phyloP scores from a whole-genome alignment of 768 basidiomycete species.

The Boletus reticulatus region DNA sequence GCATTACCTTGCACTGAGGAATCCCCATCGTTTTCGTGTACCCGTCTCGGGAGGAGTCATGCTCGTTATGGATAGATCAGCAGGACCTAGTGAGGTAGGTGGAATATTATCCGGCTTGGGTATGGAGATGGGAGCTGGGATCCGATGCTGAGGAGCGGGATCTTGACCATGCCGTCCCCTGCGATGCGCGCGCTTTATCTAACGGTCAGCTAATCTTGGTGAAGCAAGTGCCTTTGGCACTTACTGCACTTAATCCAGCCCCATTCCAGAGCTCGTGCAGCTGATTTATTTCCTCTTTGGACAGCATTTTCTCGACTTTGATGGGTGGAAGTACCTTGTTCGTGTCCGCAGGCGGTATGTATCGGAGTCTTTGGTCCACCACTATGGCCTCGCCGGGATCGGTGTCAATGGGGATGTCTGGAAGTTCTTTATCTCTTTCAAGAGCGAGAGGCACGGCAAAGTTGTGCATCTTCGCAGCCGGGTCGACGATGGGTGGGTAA shows the following conservation, averaged over 20 bases:
- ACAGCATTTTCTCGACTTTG: conserved; percentile 16
- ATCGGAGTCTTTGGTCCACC: background rate
- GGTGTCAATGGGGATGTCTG: conserved; percentile 15
- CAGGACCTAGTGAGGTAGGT: background rate
- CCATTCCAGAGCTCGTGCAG: conserved; percentile 28
- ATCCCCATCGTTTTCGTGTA: conserved; percentile 14
- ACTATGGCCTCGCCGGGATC: background rate
- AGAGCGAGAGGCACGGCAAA: conserved; percentile 6
- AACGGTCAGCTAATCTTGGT: background rate
- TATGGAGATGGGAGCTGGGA: conserved; percentile 13
- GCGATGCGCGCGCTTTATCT: conserved; percentile 25
- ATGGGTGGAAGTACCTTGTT: conserved; percentile 15
- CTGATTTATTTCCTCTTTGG: conserved; percentile 16
- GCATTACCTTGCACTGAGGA: conserved; percentile 22
- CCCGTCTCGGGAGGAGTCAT: background rate
- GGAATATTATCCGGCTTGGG: conserved; percentile 1
- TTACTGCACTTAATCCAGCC: conserved; percentile 22
- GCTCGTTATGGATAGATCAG: background rate
- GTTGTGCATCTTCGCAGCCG: too few relatives aligned
- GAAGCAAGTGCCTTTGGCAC: background rate
- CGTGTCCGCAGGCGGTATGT: background rate
- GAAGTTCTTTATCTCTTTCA: conserved; percentile 22
- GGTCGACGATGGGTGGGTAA: background rate
- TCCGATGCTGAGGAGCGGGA: background rate
- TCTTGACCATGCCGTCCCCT: conserved; percentile 11